A percentile compares a stretch with the other conserved stretches of the same genome.
Evolutionary conservation across 1,284 basidiomycete genomes (phyloP).

Genomic region (Kwoniella shivajii): DNA sequence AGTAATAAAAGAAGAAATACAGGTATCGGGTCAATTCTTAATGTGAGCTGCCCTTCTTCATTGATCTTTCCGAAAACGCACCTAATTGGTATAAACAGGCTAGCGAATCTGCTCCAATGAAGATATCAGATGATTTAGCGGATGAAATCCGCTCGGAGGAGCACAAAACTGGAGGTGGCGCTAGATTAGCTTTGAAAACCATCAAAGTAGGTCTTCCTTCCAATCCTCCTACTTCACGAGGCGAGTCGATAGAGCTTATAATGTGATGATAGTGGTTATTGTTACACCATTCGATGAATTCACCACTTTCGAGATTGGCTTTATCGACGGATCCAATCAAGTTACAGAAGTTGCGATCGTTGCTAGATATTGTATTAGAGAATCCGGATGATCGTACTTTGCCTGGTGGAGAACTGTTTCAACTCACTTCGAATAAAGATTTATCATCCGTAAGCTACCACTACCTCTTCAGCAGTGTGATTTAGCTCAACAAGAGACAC

Average conservation of each 20-base stretch:
- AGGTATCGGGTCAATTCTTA: conserved; percentile 32
- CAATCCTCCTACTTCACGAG: not conserved
- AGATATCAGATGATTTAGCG: conserved; percentile 25
- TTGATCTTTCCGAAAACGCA: not conserved
- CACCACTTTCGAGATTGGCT: conserved; percentile 25
- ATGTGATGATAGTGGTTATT: conserved; percentile 30
- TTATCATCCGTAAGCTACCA: conserved; percentile 13
- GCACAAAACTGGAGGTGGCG: conserved; percentile 34
- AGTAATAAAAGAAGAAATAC: conserved; percentile 15
- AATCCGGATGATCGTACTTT: conserved; percentile 10
- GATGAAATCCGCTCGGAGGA: conserved; percentile 34
- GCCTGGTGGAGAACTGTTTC: conserved; percentile 23
- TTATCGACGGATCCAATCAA: not conserved
- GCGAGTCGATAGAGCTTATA: not conserved
- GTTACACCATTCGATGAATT: conserved; percentile 35
- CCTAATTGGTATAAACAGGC: conserved; percentile 10
- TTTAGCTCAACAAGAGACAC: not conserved
- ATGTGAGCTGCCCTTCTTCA: conserved; percentile 21
- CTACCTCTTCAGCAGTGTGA: not conserved
- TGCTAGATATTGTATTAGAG: conserved; percentile 11
- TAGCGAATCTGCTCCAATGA: conserved; percentile 12
- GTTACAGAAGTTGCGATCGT: conserved; percentile 10
- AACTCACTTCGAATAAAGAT: conserved; percentile 19
- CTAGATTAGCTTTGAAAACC: conserved; percentile 28
- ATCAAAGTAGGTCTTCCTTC: conserved; percentile 30